phyloP scores from a whole-genome alignment of 1,284 basidiomycete genomes.

The Amylostereum chailletii region DNA sequence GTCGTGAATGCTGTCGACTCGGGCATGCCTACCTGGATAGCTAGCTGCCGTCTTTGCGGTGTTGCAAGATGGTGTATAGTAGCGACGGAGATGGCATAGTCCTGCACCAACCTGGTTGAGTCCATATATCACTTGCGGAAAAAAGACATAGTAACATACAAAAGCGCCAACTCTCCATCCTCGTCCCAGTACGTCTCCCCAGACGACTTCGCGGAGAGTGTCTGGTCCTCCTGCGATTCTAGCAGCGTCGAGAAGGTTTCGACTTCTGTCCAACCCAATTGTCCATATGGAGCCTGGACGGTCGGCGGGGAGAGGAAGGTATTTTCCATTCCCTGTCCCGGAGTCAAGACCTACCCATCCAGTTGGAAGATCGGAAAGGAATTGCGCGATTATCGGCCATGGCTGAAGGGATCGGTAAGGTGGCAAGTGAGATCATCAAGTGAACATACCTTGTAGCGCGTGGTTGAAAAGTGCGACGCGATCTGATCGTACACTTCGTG shows the following conservation, averaged over 20 bases:
- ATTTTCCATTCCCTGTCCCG: slow-evolving; percentile 97
- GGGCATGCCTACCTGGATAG: slow-evolving; percentile 54
- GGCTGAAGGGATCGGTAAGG: slow-evolving; percentile 41
- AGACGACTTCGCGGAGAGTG: slow-evolving; percentile 60
- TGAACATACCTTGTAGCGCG: slow-evolving; percentile 77
- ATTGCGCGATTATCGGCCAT: slow-evolving; percentile 88
- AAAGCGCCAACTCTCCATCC: slow-evolving; percentile 72
- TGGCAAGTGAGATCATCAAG: not conserved
- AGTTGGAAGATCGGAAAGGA: slow-evolving; percentile 66
- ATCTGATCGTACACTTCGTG: slow-evolving; percentile 88
- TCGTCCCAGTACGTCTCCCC: slow-evolving; percentile 61
- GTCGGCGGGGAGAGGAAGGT: slow-evolving; percentile 64
- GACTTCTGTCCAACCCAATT: slow-evolving; percentile 78
- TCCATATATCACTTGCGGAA: not conserved
- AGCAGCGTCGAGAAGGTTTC: slow-evolving; percentile 73
- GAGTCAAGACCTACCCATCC: slow-evolving; percentile 88
- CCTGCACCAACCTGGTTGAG: slow-evolving; percentile 36
- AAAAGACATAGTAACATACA: slow-evolving; percentile 39
- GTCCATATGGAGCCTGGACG: slow-evolving; percentile 55
- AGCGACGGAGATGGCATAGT: slow-evolving; percentile 92
- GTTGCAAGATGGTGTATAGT: slow-evolving; percentile 93
- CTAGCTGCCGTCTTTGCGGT: slow-evolving; percentile 54
- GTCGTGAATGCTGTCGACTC: not conserved
- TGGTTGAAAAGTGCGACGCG: slow-evolving; percentile 87
- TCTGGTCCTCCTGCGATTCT: slow-evolving; percentile 38